Evolutionary conservation across 2,329 filamentous ascomycete genomes (phyloP), one percentile per base, ranked within the genome.

Genomic region (Sclerotinia minor): DNA sequence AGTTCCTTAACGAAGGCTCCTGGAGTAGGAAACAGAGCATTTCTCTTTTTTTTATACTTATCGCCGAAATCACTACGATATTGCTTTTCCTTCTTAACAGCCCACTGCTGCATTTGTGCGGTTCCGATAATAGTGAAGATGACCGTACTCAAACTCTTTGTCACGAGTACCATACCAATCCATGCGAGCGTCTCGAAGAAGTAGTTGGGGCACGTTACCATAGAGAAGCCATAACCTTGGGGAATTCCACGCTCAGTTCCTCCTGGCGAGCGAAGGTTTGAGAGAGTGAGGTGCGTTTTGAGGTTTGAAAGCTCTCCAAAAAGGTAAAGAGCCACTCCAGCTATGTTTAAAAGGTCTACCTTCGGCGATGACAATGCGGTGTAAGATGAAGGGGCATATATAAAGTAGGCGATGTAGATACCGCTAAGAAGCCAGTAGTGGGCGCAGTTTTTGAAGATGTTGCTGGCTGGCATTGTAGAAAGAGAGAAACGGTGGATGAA

Each of bases 191-290:
- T 84, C 78, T 99, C 95, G 74, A 96, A 98, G 82, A 96, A 87
- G 83, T 99, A 99, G 82, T 99, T 99, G 53, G 95, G 95, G 81
- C 94, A 96, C 17, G 95, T 99, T 64, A 99, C 94, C 47, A 92
- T 80, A 71, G 82, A 83, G 79, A 97, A 98, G 41, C 94, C 92
- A 68, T 94, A 87, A 35, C 95, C 95, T 68, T 83, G 83, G 1
- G 95, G 95, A 71, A 99, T 96, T 74, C 92, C 93, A 69, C 94
- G 87, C 78, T 96, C 92, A 1, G 91, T 94, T 72, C 90, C 91
- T 67, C 94, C 94, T 0, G 87, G 83, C 67, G 88, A 89, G 63
- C 95, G 89, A 71, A 99, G 85, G 70, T 86, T 85, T 38, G 90
- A 88, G 32, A 99, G 85, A 65, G 92, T 90, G 73, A 90, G 79